phyloP scores from a whole-genome alignment of 106 monocot species.

The Cymbidium sinense region DNA sequence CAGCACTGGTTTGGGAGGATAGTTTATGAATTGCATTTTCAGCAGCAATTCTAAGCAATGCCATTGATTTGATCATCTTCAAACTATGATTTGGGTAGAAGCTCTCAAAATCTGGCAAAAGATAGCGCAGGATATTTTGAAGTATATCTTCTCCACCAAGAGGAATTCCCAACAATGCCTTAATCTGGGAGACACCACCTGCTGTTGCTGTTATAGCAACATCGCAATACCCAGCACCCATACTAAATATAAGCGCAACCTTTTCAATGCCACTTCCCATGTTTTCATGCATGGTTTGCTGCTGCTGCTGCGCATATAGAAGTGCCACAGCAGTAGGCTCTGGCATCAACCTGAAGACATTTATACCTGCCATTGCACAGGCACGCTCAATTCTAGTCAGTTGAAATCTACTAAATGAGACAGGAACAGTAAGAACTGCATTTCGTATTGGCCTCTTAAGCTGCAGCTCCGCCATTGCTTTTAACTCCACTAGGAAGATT shows the following conservation, averaged over 20 bases:
- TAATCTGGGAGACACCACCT: constrained; percentile 77
- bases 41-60: constrained; percentile 28
- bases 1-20: constrained; percentile 29
- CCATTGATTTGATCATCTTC: constrained; percentile 34
- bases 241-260: constrained; percentile 70
- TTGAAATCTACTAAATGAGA: constrained; percentile 77
- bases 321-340: constrained; percentile 80
- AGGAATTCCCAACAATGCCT: constrained; percentile 41
- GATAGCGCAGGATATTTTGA: constrained; percentile 38
- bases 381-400: constrained; percentile 71
- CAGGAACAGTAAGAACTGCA: constrained; percentile 70
- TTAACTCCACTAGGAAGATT: constrained; percentile 54
- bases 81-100: constrained; percentile 23
- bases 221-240: constrained; percentile 87
- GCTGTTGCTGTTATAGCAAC: constrained; percentile 62
- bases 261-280: constrained; percentile 64
- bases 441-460: constrained; percentile 47
- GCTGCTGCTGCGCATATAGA: constrained; percentile 74
- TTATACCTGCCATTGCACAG: constrained; percentile 77
- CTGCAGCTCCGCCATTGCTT: constrained; percentile 52
- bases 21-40: constrained; percentile 64
- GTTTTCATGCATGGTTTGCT: constrained; percentile 34
- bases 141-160: constrained; percentile 75
- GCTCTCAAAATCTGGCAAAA: constrained; percentile 45
- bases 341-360: constrained; percentile 65